A percentile compares a stretch with the other conserved stretches of the same genome.
Evolutionary conservation across 495 filamentous ascomycete genomes (phyloP).

Genomic region (Penicillium tannophilum): DNA sequence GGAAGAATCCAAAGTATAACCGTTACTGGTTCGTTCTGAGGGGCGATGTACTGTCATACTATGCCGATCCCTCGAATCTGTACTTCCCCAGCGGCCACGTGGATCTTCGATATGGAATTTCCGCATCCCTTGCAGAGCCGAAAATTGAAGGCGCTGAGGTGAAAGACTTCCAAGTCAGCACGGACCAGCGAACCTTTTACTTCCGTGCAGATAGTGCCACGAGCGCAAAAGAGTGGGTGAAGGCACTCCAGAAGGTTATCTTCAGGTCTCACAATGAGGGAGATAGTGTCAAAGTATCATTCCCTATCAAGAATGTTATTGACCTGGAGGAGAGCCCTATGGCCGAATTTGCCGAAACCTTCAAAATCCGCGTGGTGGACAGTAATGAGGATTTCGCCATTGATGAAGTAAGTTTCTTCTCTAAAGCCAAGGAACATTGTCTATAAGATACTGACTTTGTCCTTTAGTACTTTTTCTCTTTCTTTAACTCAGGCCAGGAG

Average conservation of each 20-base stretch:
- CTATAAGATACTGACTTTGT: background rate
- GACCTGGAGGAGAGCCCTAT: slow-evolving; percentile 92
- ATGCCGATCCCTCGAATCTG: slow-evolving; percentile 74
- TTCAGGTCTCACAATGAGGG: slow-evolving; percentile 96
- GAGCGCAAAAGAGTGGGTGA: slow-evolving; percentile 97
- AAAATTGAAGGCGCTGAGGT: slow-evolving; percentile 73
- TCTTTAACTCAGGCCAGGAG: slow-evolving; percentile 85
- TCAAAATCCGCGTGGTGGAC: slow-evolving; percentile 90
- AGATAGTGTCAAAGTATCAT: slow-evolving; percentile 93
- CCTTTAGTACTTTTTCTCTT: slow-evolving; percentile 91
- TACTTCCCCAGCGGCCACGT: slow-evolving; percentile 95
- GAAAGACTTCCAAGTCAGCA: slow-evolving; percentile 76
- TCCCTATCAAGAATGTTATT: slow-evolving; percentile 86
- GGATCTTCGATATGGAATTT: slow-evolving; percentile 89
- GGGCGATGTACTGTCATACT: slow-evolving; percentile 95
- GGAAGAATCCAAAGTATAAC: slow-evolving; percentile 84
- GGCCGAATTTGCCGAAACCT: slow-evolving; percentile 89
- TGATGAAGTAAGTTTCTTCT: slow-evolving; percentile 72
- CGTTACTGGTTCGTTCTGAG: slow-evolving; percentile 97
- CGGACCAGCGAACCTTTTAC: slow-evolving; percentile 79
- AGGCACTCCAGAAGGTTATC: slow-evolving; percentile 89
- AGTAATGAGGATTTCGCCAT: slow-evolving; percentile 92
- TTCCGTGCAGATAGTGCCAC: slow-evolving; percentile 87
- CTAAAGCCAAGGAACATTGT: no score
- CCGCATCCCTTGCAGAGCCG: slow-evolving; percentile 66